Evolutionary conservation across 164 flowering plant species (phyloP).

Genomic region (Nymphaea colorata): DNA sequence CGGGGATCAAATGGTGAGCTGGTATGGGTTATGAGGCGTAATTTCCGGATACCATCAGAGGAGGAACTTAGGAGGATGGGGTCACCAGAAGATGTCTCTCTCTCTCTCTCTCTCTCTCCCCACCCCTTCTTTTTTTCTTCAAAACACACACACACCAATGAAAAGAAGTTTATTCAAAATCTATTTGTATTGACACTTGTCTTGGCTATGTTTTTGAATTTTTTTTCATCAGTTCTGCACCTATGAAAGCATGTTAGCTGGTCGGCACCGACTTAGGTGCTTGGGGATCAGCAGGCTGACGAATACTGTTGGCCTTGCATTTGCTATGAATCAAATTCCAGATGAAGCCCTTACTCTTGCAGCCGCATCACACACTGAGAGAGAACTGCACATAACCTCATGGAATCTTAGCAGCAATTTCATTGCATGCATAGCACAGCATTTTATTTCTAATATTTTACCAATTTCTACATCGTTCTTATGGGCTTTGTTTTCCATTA

Average conservation of each 20-base stretch:
- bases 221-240: conserved; percentile 89
- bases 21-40: conserved; percentile 64
- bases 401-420: conserved; percentile 96
- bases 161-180: too few relatives aligned
- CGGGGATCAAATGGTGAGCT: conserved; percentile 49
- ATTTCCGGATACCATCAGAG: conserved; percentile 73
- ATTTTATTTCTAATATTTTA: too few relatives aligned
- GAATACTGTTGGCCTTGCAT: conserved; percentile 53
- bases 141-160: too few relatives aligned
- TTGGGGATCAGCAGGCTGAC: conserved; percentile 73
- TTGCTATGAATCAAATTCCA: conserved; percentile 95
- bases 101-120: not conserved
- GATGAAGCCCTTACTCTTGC: conserved; percentile 93
- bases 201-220: too few relatives aligned
- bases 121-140: too few relatives aligned
- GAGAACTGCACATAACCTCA: conserved; percentile 92
- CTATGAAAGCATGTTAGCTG: conserved; percentile 96
- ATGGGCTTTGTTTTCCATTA: too few relatives aligned
- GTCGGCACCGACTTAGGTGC: conserved; percentile 70
- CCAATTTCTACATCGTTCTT: too few relatives aligned
- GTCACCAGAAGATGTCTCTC: conserved; percentile 82
- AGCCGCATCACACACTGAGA: conserved; percentile 96
- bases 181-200: too few relatives aligned
- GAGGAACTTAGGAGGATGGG: conserved; percentile 80
- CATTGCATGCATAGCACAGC: conserved; percentile 71